phyloP scores from a whole-genome alignment of 768 basidiomycete genomes.

The Tulasnella sp. region DNA sequence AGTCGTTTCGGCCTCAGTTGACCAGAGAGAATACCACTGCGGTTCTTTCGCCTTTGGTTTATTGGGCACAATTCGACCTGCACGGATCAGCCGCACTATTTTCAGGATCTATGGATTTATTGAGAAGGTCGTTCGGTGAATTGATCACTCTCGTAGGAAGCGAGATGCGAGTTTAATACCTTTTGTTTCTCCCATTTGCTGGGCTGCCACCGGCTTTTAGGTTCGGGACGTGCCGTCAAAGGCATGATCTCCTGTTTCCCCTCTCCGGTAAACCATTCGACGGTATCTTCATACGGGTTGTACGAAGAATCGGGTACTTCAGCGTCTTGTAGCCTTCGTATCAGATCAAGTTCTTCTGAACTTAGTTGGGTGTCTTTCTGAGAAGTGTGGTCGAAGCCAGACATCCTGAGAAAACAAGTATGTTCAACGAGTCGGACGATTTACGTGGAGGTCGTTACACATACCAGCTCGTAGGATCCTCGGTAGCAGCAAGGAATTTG shows the following conservation, averaged over 20 bases:
- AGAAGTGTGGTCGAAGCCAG: constrained; percentile 81
- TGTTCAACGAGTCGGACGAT: neutral
- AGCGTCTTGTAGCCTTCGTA: constrained; percentile 76
- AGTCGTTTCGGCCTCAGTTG: constrained; percentile 47
- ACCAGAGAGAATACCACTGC: constrained; percentile 86
- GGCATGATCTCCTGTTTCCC: constrained; percentile 95
- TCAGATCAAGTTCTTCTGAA: constrained; percentile 88
- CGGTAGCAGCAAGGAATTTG: constrained; percentile 89
- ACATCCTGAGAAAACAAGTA: constrained; percentile 50
- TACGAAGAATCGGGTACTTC: constrained; percentile 89
- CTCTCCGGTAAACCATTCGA: constrained; percentile 96
- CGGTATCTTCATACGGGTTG: constrained; percentile 87
- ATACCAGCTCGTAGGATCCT: constrained; percentile 84
- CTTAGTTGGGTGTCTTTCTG: constrained; percentile 82
- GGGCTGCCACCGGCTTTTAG: constrained; percentile 92
- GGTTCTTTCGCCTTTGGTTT: constrained; percentile 71
- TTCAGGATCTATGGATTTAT: constrained; percentile 94
- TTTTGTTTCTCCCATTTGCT: constrained; percentile 99
- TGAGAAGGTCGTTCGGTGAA: neutral
- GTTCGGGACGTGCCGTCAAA: constrained; percentile 81
- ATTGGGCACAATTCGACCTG: constrained; percentile 86
- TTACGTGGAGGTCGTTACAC: constrained; percentile 25
- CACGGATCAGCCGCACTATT: constrained; percentile 95
- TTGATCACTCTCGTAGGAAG: neutral
- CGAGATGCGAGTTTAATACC: constrained; percentile 37